Evolutionary conservation across 139 green algal genomes (phyloP).

Genomic region (Astrephomene gubernaculifera): DNA sequence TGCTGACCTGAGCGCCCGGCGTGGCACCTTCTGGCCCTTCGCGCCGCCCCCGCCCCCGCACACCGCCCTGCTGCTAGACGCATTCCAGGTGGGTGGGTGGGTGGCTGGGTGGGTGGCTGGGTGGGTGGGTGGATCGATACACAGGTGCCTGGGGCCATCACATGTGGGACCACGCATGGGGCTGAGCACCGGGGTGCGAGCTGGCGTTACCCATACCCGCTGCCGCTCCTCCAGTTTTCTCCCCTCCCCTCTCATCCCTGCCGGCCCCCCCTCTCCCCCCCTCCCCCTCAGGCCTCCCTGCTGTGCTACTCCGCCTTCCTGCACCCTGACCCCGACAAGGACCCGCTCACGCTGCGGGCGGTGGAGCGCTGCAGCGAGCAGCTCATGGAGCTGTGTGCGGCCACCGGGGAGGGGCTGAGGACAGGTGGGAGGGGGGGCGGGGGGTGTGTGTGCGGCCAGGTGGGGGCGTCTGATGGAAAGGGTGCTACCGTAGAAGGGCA

Average conservation of each 20-base stretch:
- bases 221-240: background rate
- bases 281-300: background rate
- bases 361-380: constrained; percentile 26
- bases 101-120: background rate
- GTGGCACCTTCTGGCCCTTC: background rate
- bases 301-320: constrained; percentile 28
- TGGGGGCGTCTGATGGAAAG: too few relatives aligned
- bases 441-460: background rate
- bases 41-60: background rate
- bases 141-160: too few relatives aligned
- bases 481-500: too few relatives aligned
- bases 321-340: constrained; percentile 40
- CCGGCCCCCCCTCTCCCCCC: background rate
- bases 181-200: too few relatives aligned
- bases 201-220: too few relatives aligned
- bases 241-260: background rate
- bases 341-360: constrained; percentile 27
- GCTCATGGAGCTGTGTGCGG: constrained; percentile 30
- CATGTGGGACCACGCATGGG: too few relatives aligned
- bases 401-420: constrained; percentile 17
- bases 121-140: background rate
- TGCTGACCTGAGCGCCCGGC: too few relatives aligned
- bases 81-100: constrained; percentile 26
- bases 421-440: background rate
- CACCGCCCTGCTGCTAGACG: constrained; percentile 36